Conservation (phyloP, 192 early-diverging fungal species). For the Gryganskiella cystojenkinii region DNA sequence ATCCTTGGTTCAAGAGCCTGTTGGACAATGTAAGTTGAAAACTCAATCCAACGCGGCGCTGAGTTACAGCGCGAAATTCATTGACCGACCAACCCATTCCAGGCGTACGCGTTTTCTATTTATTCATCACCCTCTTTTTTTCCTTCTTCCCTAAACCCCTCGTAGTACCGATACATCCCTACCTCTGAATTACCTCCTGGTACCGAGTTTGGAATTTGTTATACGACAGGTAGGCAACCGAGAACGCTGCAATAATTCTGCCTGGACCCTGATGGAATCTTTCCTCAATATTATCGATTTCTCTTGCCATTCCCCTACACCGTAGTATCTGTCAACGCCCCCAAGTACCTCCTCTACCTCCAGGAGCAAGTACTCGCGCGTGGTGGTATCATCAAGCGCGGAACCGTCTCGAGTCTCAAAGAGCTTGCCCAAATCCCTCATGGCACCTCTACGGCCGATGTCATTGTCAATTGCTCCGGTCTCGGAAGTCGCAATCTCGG, state of each 20-base stretch:
- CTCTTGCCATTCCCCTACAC: not conserved
- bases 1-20: slow-evolving; percentile 73
- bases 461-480: slow-evolving; percentile 87
- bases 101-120: too few relatives aligned
- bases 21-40: slow-evolving; percentile 60
- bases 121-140: not conserved
- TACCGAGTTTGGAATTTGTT: slow-evolving; percentile 68
- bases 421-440: slow-evolving; percentile 56
- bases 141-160: not conserved
- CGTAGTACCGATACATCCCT: slow-evolving; percentile 56
- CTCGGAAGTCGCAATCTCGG: slow-evolving; percentile 70
- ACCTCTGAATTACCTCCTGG: slow-evolving; percentile 61
- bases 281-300: too few relatives aligned
- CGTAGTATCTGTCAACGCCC: slow-evolving; percentile 70
- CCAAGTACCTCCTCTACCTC: slow-evolving; percentile 73
- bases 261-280: too few relatives aligned
- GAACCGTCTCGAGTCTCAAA: slow-evolving; percentile 57
- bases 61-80: too few relatives aligned
- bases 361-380: slow-evolving; percentile 53
- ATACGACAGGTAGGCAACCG: slow-evolving; percentile 61
- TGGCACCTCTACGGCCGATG: slow-evolving; percentile 45
- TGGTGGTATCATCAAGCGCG: slow-evolving; percentile 61
- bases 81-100: not conserved
- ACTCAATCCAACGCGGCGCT: too few relatives aligned
- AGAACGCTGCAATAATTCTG: too few relatives aligned